Evolutionary conservation across 1,139 yeast genomes (phyloP), one percentile per base, ranked within the genome.

Genomic region (Pneumocystis jirovecii): DNA sequence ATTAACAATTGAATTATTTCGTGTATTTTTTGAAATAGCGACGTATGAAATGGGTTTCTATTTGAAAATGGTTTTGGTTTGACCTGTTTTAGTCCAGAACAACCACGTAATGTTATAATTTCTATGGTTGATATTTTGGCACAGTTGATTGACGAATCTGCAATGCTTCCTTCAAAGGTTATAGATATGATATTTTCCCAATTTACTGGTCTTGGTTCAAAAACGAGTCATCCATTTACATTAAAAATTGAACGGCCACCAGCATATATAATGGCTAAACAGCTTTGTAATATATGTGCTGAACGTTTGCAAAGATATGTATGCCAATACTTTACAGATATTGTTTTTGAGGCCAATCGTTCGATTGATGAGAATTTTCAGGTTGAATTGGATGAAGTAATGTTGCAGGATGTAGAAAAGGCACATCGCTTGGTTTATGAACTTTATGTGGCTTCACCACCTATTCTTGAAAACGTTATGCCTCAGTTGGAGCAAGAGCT

Each of bases 401-500:
- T 81, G 2, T 71, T 78, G 62, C 81, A 78, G 40, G 82, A 81
- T 29, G 75, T 86, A 67, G 77, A 76, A 29, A 85, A 84, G 70
- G 78, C 87, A 6, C 96, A 89, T 71, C 78, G 76, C 37, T 76
- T 89, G 50, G 79, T 87, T 0, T 77, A 85, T 6, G 86, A 86
- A 69, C 78, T 90, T 3, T 91, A 96, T 96, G 82, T 79, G 68
- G 80, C 82, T 65, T 85, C 85, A 0, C 97, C 97, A 0, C 93
- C 87, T 60, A 76, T 89, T 40, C 76, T 89, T 35, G 80, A 82
- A 2, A 84, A 95, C 0, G 87, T 87, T 0, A 82, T 89, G 79
- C 95, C 96, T 0, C 82, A 89, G 66, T 78, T 90, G 6, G 90
- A 88, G 70, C 93, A 88, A 71, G 96, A 89, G 69, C 76, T 91